Evolutionary conservation across 2,329 filamentous ascomycete species (phyloP), one percentile per base, ranked within the genome.

Genomic region (Aspergillus puulaauensis): DNA sequence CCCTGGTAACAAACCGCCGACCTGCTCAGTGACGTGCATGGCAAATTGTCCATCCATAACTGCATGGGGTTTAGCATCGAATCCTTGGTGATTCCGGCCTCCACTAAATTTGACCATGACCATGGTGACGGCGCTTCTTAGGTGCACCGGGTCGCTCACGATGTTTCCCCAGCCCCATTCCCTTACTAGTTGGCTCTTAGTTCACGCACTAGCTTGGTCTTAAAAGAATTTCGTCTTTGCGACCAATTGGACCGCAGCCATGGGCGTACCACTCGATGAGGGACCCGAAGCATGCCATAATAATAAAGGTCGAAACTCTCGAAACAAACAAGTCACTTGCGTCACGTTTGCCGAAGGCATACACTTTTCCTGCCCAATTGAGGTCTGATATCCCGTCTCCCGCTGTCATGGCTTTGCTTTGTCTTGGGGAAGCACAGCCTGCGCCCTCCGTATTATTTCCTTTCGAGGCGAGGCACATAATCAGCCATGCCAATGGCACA

Each of bases 41-140:
- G 39, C 47, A 40, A 56, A 46, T 46, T 55, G 56, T 35, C 51
- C 41, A 50, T 58, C 51, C 43, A 14, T 46, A 19, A 35, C 56
- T 54, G 31, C 37, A 58, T 54, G 23, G 24, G 52, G 56, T 21
- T 48, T 54, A 58, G 56, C 35, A 54, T 39, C 19, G 21, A 49
- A 54, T 58, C 56, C 51, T 54, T 31, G 31, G 51, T 46, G 51
- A 35, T 47, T 50, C 43, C 37, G 52, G 44, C 55, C 59, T 61
- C 60, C 61, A 62, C 59, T 55, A 54, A 56, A 52, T 52, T 39
- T 51, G 58, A 54, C 61, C 62, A 56, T 55, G 57, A 35, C 62
- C 64, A 65, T 61, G 60, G 62, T 54, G 61, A 64, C 63, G 64
- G 63, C 54, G 59, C 55, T 57, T 52, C 44, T 55, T 54, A 57